Evolutionary conservation across 1,139 yeast genomes (phyloP).

Genomic region (Candida sp.): DNA sequence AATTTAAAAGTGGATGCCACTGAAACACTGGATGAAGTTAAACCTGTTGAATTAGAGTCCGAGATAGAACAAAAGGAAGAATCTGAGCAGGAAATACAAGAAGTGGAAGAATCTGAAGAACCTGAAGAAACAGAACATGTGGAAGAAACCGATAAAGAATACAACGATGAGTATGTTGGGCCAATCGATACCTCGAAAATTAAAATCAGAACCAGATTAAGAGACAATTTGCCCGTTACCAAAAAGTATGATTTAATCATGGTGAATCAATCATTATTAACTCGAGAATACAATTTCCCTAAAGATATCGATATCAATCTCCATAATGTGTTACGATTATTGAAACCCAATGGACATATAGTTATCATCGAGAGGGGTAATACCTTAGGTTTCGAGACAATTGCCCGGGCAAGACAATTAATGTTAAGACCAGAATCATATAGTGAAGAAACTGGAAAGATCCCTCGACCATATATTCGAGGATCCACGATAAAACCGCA

Average conservation of each 20-base stretch:
- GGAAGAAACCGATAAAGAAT: conserved; percentile 15
- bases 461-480: conserved; percentile 68
- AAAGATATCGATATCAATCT: conserved; percentile 68
- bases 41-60: conserved; percentile 15
- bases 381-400: conserved; percentile 81
- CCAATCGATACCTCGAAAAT: conserved; percentile 58
- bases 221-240: conserved; percentile 46
- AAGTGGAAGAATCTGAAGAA: conserved; percentile 11
- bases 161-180: conserved; percentile 40
- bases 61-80: conserved; percentile 12
- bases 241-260: conserved; percentile 76
- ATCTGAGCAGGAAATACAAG: conserved; percentile 10
- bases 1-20: background rate
- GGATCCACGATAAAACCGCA: conserved; percentile 48
- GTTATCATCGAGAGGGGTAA: conserved; percentile 86
- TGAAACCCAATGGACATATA: conserved; percentile 76
- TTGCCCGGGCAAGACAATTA: conserved; percentile 88
- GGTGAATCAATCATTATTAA: conserved; percentile 73
- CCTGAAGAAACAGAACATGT: conserved; percentile 15
- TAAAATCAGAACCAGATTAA: conserved; percentile 48
- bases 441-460: conserved; percentile 53
- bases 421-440: conserved; percentile 80
- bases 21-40: background rate
- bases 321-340: conserved; percentile 54
- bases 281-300: conserved; percentile 61